Evolutionary conservation across 1,284 basidiomycete species (phyloP).

Genomic region (Malassezia japonica): DNA sequence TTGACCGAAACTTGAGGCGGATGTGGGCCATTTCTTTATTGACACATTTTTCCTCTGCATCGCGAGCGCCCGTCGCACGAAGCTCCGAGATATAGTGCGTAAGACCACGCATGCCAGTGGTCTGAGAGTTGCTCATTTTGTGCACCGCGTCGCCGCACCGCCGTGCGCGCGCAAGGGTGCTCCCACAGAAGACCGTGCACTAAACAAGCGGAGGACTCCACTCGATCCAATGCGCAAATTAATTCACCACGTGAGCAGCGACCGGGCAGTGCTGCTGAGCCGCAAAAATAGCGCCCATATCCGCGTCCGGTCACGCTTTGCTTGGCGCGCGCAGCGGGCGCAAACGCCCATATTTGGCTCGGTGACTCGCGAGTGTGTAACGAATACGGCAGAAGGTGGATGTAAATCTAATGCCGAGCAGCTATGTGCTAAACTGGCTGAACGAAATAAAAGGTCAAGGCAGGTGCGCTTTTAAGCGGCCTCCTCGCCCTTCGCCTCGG

Average conservation of each 20-base stretch:
- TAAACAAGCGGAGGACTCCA: no score
- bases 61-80: slow-evolving; percentile 59
- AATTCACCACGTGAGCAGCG: no score
- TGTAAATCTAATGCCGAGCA: not conserved
- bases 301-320: no score
- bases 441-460: not conserved
- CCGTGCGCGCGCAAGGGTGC: no score
- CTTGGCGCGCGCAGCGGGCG: no score
- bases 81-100: slow-evolving; percentile 93
- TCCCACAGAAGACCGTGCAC: no score
- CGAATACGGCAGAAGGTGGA: no score
- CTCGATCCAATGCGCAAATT: no score
- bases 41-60: slow-evolving; percentile 80
- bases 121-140: not conserved
- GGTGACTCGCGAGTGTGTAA: no score
- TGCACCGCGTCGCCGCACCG: not conserved
- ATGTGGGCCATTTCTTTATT: slow-evolving; percentile 99
- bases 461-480: slow-evolving; percentile 30
- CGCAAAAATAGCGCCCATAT: no score
- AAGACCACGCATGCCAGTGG: slow-evolving; percentile 29
- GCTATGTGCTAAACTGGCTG: slow-evolving; percentile 5
- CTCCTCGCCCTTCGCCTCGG: slow-evolving; percentile 46
- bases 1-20: slow-evolving; percentile 93
- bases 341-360: no score
- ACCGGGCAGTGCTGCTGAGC: no score